Evolutionary conservation across 2,329 filamentous ascomycete species (phyloP).

Genomic region (Penicillium sclerotigenum): DNA sequence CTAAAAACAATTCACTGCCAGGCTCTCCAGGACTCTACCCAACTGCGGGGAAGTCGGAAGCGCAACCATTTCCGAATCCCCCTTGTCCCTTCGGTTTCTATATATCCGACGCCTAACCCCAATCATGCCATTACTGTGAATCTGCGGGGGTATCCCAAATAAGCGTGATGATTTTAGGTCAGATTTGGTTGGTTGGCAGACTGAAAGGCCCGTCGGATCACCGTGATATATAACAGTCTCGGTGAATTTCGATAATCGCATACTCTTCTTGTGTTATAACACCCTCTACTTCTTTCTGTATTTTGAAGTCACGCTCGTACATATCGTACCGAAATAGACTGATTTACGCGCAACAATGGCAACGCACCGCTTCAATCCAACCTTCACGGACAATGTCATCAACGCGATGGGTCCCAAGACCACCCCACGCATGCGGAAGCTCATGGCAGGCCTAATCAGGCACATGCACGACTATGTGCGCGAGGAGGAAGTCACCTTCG

Average conservation of each 20-base stretch:
- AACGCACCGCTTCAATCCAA: slow-evolving; percentile 43
- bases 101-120: slow-evolving; percentile 6
- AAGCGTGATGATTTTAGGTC: slow-evolving; percentile 19
- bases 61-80: slow-evolving; percentile 15
- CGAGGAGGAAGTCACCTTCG: slow-evolving; percentile 57
- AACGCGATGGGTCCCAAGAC: slow-evolving; percentile 70
- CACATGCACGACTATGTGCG: slow-evolving; percentile 60
- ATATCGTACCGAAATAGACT: not conserved
- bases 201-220: slow-evolving; percentile 15
- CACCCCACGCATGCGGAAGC: slow-evolving; percentile 61
- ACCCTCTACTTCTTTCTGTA: not conserved
- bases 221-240: slow-evolving; percentile 9
- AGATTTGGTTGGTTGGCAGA: slow-evolving; percentile 2
- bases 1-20: not conserved
- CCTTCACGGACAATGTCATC: slow-evolving; percentile 67
- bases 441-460: slow-evolving; percentile 54
- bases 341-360: slow-evolving; percentile 21
- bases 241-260: not conserved
- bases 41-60: slow-evolving; percentile 24
- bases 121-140: slow-evolving; percentile 11
- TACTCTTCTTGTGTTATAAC: not conserved
- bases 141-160: slow-evolving; percentile 24
- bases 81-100: not conserved
- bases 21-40: not conserved
- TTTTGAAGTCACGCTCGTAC: not conserved